Conservation (phyloP, 495 filamentous ascomycete genomes). For the Penicillium chermesinum region DNA sequence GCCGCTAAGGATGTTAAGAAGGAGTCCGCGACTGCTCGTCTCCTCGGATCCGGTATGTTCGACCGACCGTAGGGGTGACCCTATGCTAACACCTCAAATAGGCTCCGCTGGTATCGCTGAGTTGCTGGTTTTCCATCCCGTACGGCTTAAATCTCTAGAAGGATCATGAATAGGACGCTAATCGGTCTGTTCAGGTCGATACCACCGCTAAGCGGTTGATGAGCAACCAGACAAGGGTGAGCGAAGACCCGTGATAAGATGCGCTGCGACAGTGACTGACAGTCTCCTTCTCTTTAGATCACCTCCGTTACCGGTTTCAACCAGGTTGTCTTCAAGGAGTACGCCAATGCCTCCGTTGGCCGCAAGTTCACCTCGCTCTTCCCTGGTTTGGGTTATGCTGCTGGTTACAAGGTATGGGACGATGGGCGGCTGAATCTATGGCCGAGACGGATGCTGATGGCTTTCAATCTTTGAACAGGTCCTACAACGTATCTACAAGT, state of each 20-base stretch:
- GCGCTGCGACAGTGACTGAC: slow-evolving; percentile 8
- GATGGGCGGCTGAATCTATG: neutral
- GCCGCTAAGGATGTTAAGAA: slow-evolving; percentile 67
- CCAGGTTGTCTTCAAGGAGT: slow-evolving; percentile 88
- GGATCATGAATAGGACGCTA: slow-evolving; percentile 11
- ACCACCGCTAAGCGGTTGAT: slow-evolving; percentile 98
- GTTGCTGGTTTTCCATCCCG: slow-evolving; percentile 93
- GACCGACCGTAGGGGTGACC: neutral
- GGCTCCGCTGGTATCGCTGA: slow-evolving; percentile 94
- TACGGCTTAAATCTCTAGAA: slow-evolving; percentile 36
- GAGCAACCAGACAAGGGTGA: slow-evolving; percentile 86
- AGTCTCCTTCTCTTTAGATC: slow-evolving; percentile 43
- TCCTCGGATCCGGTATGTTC: slow-evolving; percentile 81
- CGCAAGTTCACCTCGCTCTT: slow-evolving; percentile 93
- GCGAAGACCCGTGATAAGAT: slow-evolving; percentile 10
- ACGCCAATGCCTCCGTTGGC: slow-evolving; percentile 60
- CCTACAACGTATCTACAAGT: slow-evolving; percentile 97
- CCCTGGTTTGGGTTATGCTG: slow-evolving; percentile 93
- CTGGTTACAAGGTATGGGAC: slow-evolving; percentile 81
- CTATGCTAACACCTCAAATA: slow-evolving; percentile 38
- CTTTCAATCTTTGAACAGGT: slow-evolving; percentile 49
- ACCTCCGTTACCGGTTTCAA: slow-evolving; percentile 61
- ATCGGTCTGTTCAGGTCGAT: slow-evolving; percentile 63
- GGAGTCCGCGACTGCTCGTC: slow-evolving; percentile 81
- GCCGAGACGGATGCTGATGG: neutral